These are phyloP conservation scores for Thamnidium elegans DNA, from an alignment of 192 early-diverging fungal species.

Conservation along the genomic window DNA sequence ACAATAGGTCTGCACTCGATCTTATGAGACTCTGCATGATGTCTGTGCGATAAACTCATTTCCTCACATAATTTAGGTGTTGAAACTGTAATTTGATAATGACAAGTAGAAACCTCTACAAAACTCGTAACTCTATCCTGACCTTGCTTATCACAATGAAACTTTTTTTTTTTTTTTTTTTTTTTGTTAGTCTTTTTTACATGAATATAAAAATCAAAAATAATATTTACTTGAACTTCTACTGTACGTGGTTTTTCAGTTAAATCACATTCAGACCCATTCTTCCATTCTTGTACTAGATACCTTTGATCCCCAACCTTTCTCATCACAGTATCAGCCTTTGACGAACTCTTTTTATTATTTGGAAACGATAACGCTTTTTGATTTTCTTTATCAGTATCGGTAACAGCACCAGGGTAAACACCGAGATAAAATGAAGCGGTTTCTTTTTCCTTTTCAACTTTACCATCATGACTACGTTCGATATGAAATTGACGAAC, in stretches of 20 bases:
- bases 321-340: constrained; percentile 35
- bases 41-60: constrained; percentile 43
- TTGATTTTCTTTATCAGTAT: not conserved
- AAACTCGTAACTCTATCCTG: constrained; percentile 63
- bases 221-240: constrained; percentile 61
- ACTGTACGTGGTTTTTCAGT: constrained; percentile 66
- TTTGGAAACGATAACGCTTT: not conserved
- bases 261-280: constrained; percentile 74
- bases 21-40: constrained; percentile 44
- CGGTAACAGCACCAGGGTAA: constrained; percentile 2
- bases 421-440: constrained; percentile 19
- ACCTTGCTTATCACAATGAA: constrained; percentile 66
- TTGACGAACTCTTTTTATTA: not conserved
- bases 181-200: no score
- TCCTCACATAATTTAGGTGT: constrained; percentile 72
- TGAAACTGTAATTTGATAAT: constrained; percentile 76
- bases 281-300: constrained; percentile 67
- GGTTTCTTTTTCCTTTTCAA: constrained; percentile 7
- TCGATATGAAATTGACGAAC: constrained; percentile 35
- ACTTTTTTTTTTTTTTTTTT: no score
- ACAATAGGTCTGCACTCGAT: constrained; percentile 66
- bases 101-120: constrained; percentile 65
- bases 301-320: constrained; percentile 51
- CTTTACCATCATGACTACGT: constrained; percentile 8
- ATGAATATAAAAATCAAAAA: not conserved